phyloP scores from a whole-genome alignment of 352 stramenopile species.

The Thalassiosira mediterranea region DNA sequence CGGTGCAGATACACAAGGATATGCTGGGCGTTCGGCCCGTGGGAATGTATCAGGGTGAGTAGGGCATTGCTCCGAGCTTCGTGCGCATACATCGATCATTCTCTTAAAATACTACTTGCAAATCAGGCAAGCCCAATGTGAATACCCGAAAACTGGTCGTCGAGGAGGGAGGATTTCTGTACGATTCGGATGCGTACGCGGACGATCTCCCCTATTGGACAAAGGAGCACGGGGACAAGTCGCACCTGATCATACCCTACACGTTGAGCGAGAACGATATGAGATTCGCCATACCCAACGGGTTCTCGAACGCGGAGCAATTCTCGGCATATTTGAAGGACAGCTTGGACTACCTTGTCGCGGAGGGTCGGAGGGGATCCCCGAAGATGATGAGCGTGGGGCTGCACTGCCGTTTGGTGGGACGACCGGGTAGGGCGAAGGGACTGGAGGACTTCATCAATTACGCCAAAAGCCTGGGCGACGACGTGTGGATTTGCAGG shows the following conservation, averaged over 20 bases:
- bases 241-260: slow-evolving; percentile 95
- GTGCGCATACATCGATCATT: too few species aligned
- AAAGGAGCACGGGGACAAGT: slow-evolving; percentile 85
- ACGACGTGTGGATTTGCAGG: slow-evolving; percentile 92
- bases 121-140: slow-evolving; percentile 91
- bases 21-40: slow-evolving; percentile 90
- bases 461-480: slow-evolving; percentile 88
- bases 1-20: slow-evolving; percentile 90
- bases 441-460: slow-evolving; percentile 92
- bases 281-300: slow-evolving; percentile 91
- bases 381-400: slow-evolving; percentile 96
- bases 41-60: slow-evolving; percentile 95
- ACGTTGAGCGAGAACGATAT: slow-evolving; percentile 96
- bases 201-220: slow-evolving; percentile 96
- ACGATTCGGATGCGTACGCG: slow-evolving; percentile 94
- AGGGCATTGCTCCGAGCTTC: too few species aligned
- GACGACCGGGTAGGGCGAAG: slow-evolving; percentile 88
- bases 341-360: slow-evolving; percentile 79
- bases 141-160: slow-evolving; percentile 91
- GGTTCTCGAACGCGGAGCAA: slow-evolving; percentile 91
- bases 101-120: too few species aligned
- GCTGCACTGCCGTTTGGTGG: slow-evolving; percentile 90
- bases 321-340: slow-evolving; percentile 93
- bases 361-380: slow-evolving; percentile 87
- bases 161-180: slow-evolving; percentile 94